These are phyloP conservation scores for Fraxinus dipetala DNA, from an alignment of 305 asterid genomes.

Conservation along the genomic window DNA sequence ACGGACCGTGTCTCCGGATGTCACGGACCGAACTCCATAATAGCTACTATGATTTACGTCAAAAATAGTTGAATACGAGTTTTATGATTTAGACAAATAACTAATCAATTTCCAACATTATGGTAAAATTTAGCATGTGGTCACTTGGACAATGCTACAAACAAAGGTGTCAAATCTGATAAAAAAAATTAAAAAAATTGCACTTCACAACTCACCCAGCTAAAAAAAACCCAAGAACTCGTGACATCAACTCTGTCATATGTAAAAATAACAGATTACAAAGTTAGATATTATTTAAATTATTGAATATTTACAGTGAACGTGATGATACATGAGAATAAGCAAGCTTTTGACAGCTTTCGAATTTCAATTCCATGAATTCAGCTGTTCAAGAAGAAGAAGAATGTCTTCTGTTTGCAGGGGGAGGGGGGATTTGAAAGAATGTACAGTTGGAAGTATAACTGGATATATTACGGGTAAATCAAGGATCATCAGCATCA, in stretches of 20 bases:
- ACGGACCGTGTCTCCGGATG: no score
- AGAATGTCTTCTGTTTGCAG: not conserved
- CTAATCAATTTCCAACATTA: not conserved
- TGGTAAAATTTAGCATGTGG: not conserved
- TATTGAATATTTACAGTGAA: not conserved
- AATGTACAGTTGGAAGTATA: conserved; percentile 39
- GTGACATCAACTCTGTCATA: not conserved
- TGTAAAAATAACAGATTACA: not conserved
- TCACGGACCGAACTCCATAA: not conserved
- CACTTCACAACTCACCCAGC: not conserved
- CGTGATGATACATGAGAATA: not conserved
- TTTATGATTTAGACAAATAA: not conserved
- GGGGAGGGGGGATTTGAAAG: conserved; percentile 13
- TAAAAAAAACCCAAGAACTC: not conserved
- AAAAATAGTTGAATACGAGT: not conserved
- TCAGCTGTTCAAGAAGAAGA: not conserved
- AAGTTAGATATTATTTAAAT: not conserved
- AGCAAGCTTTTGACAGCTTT: not conserved
- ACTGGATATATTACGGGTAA: not conserved
- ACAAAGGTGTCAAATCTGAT: not conserved
- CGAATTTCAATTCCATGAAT: not conserved
- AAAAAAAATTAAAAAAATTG: not conserved
- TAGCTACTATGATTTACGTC: not conserved
- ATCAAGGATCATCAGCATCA: conserved; percentile 52
- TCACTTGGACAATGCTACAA: not conserved